phyloP scores from a whole-genome alignment of 2,329 filamentous ascomycete genomes.

The Westerdykella aurantiaca region DNA sequence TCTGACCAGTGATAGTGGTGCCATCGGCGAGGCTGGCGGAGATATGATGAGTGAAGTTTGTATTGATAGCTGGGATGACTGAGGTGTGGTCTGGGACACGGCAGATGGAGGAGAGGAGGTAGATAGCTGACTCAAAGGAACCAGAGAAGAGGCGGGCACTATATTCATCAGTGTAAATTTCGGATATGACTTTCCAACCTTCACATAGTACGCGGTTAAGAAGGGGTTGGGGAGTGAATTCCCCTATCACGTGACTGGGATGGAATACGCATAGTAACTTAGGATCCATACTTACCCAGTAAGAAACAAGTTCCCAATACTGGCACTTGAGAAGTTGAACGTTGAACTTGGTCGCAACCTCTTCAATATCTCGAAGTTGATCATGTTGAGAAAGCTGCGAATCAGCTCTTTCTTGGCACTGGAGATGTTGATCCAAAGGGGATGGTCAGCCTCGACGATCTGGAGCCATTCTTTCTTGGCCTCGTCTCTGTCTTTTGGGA shows the following conservation, averaged over 20 bases:
- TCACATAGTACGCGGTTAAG: not conserved
- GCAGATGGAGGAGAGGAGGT: constrained; percentile 80
- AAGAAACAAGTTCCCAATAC: constrained; percentile 48
- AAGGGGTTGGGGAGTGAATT: constrained; percentile 37
- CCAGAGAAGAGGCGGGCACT: constrained; percentile 87
- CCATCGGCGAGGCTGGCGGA: constrained; percentile 74
- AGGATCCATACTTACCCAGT: constrained; percentile 39
- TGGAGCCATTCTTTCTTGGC: constrained; percentile 80
- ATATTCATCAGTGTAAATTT: constrained; percentile 4
- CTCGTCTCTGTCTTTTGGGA: constrained; percentile 55
- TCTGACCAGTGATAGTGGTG: constrained; percentile 79
- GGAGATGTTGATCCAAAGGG: constrained; percentile 59
- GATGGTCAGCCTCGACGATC: constrained; percentile 76
- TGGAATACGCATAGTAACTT: constrained; percentile 34
- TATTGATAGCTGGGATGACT: constrained; percentile 86
- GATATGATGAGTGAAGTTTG: constrained; percentile 93
- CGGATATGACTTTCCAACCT: not conserved
- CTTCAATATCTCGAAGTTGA: constrained; percentile 48
- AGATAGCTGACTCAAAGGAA: constrained; percentile 87
- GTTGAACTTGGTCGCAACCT: constrained; percentile 41
- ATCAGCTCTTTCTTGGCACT: constrained; percentile 49
- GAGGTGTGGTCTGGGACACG: constrained; percentile 69
- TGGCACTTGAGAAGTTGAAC: constrained; percentile 47
- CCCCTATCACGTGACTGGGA: constrained; percentile 38
- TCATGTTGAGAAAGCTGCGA: constrained; percentile 45